phyloP scores from a whole-genome alignment of 768 basidiomycete species.

The Cubamyces lactineus region DNA sequence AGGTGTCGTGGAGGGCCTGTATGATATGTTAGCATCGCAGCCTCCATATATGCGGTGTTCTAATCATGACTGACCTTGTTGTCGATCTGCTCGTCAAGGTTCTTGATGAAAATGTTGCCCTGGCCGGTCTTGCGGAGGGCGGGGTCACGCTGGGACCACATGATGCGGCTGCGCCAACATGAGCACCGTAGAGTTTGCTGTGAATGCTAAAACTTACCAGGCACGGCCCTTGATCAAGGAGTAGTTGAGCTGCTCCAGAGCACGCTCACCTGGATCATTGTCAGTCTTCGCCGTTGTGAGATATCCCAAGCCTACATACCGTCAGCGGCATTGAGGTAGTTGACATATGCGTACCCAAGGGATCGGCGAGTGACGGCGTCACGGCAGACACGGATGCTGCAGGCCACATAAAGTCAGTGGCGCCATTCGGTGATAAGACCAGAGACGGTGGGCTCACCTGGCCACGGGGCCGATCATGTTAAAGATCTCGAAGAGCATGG shows the following conservation, averaged over 20 bases:
- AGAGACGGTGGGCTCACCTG: constrained; percentile 55
- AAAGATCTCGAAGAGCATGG: constrained; percentile 99
- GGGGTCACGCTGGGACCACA: constrained; percentile 99
- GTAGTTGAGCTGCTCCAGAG: constrained; percentile 98
- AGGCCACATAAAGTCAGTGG: constrained; percentile 6
- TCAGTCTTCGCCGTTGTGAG: constrained; percentile 8
- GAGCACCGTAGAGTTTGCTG: background rate
- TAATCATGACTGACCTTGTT: constrained; percentile 70
- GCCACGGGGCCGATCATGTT: constrained; percentile 99
- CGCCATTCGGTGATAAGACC: constrained; percentile 9
- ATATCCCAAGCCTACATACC: constrained; percentile 52
- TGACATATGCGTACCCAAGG: constrained; percentile 99
- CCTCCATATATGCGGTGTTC: constrained; percentile 2
- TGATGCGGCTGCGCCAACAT: constrained; percentile 78
- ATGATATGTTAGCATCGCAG: background rate
- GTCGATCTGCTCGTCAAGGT: constrained; percentile 95
- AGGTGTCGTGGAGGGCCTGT: constrained; percentile 98
- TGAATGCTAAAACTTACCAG: constrained; percentile 58
- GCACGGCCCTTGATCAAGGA: constrained; percentile 98
- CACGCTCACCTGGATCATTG: constrained; percentile 77
- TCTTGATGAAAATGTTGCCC: constrained; percentile 99
- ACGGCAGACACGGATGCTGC: constrained; percentile 97
- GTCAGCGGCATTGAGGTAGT: constrained; percentile 94
- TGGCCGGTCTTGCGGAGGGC: constrained; percentile 99
- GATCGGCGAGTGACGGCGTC: constrained; percentile 99